phyloP scores from a whole-genome alignment of 225 moss, liverwort and hornwort genomes.

The Pseudisothecium myosuroides region DNA sequence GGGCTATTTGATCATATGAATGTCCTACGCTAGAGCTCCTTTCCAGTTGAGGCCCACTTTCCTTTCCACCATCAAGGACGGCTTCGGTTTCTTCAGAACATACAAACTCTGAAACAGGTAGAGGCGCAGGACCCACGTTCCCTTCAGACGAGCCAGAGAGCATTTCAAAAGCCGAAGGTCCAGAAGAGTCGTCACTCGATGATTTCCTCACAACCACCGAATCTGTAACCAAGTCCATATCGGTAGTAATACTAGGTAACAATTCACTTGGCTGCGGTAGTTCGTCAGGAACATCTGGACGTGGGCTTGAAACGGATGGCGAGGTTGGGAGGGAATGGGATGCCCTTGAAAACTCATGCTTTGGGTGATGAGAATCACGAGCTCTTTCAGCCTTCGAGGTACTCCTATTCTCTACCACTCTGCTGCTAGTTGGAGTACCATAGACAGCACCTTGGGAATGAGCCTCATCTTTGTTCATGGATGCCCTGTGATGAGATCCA shows the following conservation, averaged over 20 bases:
- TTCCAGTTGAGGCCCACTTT: neutral
- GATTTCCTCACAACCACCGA: neutral
- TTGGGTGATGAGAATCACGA: neutral
- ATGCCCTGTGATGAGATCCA: neutral
- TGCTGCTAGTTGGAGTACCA: neutral
- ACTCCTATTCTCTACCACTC: neutral
- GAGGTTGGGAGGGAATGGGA: neutral
- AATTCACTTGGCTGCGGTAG: neutral
- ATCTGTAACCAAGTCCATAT: neutral
- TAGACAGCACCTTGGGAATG: neutral
- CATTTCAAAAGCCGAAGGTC: neutral
- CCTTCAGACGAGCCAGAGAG: neutral
- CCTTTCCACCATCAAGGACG: neutral
- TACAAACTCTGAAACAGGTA: neutral
- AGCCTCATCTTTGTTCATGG: neutral
- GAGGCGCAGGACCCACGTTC: neutral
- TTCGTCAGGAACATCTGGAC: neutral
- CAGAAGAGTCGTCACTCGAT: neutral
- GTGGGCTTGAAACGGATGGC: neutral
- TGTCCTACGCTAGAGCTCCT: neutral
- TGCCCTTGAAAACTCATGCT: neutral
- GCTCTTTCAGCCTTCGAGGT: neutral
- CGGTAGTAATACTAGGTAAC: neutral
- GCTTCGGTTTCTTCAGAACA: neutral
- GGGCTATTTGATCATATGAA: neutral